Evolutionary conservation across 78 protist species (phyloP), one percentile per base, ranked within the genome.

Genomic region (Monocercomonoides exilis): DNA sequence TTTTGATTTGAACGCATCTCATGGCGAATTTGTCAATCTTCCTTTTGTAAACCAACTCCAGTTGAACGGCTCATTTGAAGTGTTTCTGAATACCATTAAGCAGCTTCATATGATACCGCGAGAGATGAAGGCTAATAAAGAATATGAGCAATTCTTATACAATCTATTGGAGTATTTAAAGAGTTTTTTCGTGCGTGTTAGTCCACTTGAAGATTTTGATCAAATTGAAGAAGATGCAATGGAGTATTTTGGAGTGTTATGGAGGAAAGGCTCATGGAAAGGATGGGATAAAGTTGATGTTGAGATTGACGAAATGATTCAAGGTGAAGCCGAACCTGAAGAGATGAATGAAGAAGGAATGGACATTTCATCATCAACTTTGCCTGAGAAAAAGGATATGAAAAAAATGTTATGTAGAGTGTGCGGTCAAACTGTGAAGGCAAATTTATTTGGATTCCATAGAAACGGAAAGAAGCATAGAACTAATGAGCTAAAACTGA

Each of bases 351-450:
- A n/a, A n/a, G 0, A 34, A 1, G 41, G 1, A 3, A 32, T 43
- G 41, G n/a, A 11, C n/a, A 2, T 2, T 2, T 2, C 64, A 2
- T 4, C 70, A 36, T 1, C 1, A 44, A 1, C 1, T 70, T 44
- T 44, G 89, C 90, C 41, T 91, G 92, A 45, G 77, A 79, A 29
- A 87, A 87, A 36, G 43, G 64, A 80, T 94, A 89, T 42, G 43
- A 6, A 79, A 33, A 33, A 21, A 33, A 4, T 6, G 36, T 21
- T 21, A 6, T 41, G n/a, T n/a, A n/a, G n/a, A n/a, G n/a, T n/a
- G n/a, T n/a, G n/a, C n/a, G n/a, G n/a, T n/a, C n/a, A n/a, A n/a
- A n/a, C n/a, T n/a, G 4, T 41, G 85, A 87, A 87, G 85, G 89
- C 89, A 2, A 85, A 33, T 32, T 77, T 64, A 63, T 82, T 3